phyloP scores from a whole-genome alignment of 805 yeast genomes.

The Pichia kluyveri region DNA sequence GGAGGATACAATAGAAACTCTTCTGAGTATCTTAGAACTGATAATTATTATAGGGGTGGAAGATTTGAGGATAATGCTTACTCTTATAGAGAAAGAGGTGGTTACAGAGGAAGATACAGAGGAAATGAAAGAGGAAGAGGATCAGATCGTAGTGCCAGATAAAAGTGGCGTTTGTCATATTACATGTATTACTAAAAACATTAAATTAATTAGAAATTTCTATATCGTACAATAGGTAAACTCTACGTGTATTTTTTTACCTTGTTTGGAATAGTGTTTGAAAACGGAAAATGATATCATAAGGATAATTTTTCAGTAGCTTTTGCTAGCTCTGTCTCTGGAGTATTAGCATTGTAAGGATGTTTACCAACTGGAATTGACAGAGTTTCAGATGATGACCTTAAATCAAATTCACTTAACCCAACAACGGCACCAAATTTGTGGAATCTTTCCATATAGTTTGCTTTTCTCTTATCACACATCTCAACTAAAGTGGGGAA shows the following conservation, averaged over 20 bases:
- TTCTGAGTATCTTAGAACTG: not conserved
- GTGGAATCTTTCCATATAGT: conserved; percentile 59
- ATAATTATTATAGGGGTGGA: not conserved
- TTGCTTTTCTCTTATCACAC: conserved; percentile 48
- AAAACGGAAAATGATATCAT: not conserved
- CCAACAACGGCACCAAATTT: conserved; percentile 70
- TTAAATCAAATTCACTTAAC: conserved; percentile 70
- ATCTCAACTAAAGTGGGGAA: conserved; percentile 65
- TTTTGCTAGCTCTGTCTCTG: not conserved
- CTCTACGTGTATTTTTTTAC: too few species aligned
- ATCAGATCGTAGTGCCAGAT: too few species aligned
- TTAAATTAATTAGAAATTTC: too few species aligned
- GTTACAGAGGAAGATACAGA: not conserved
- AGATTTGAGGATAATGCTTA: not conserved
- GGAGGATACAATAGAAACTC: not conserved
- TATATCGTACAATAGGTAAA: too few species aligned
- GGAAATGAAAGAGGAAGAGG: too few species aligned
- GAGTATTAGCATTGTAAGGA: conserved; percentile 12
- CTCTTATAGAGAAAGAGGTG: not conserved
- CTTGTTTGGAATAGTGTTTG: too few species aligned
- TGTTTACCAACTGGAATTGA: conserved; percentile 26
- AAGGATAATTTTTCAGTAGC: not conserved
- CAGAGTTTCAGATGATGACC: conserved; percentile 30
- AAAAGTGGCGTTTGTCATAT: too few species aligned
- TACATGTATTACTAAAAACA: too few species aligned